A percentile compares a stretch with the other conserved stretches of the same genome.
These are phyloP conservation scores for Gastrodia elata DNA, from an alignment of 106 monocot species.

Conservation along the genomic window DNA sequence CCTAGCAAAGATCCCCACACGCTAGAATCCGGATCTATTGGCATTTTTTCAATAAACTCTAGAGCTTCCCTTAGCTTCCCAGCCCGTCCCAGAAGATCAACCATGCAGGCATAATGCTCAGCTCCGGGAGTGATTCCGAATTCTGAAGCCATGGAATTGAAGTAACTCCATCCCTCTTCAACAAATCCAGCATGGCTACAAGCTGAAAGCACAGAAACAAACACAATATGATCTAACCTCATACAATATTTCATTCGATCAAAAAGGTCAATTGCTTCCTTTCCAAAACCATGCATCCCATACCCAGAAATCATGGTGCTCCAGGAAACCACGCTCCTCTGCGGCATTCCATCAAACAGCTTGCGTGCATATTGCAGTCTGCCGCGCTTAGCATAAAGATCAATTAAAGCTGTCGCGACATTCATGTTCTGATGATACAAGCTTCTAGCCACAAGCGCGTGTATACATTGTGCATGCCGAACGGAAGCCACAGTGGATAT, in stretches of 20 bases:
- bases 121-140: constrained; percentile 16
- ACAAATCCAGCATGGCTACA: constrained; percentile 30
- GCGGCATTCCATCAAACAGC: constrained; percentile 19
- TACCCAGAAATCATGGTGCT: constrained; percentile 35
- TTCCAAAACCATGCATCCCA: constrained; percentile 29
- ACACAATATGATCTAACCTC: constrained; percentile 21
- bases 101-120: constrained; percentile 30
- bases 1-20: constrained; percentile 30
- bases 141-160: constrained; percentile 14
- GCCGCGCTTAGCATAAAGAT: constrained; percentile 23
- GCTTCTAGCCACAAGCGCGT: constrained; percentile 13
- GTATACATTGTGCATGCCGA: constrained; percentile 17
- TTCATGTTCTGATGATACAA: constrained; percentile 15
- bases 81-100: constrained; percentile 24
- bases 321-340: constrained; percentile 26
- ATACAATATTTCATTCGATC: constrained; percentile 8
- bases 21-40: constrained; percentile 21
- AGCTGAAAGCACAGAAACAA: constrained; percentile 29
- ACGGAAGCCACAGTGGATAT: constrained; percentile 17
- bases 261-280: constrained; percentile 22
- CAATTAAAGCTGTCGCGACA: constrained; percentile 19
- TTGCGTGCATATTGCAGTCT: constrained; percentile 12
- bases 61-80: constrained; percentile 22
- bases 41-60: constrained; percentile 22
- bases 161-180: constrained; percentile 24